Percentiles rank a stretch among this genome's conserved stretches.
Evolutionary conservation across 2,329 filamentous ascomycete genomes (phyloP).

Genomic region (Calonectria hongkongensis): DNA sequence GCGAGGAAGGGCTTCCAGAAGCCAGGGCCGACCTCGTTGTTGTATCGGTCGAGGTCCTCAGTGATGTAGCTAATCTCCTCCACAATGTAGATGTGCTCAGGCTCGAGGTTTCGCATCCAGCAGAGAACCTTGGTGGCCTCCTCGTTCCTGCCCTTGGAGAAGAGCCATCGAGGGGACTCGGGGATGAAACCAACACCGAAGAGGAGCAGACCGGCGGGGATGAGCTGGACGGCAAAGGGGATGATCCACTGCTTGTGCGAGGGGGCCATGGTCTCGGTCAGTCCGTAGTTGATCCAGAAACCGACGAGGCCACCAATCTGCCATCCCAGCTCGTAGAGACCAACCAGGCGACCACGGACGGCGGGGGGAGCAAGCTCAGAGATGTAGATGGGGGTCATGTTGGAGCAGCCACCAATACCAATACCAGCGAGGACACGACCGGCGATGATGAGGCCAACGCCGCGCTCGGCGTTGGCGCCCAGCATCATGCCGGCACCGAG

Average conservation of each 20-base stretch:
- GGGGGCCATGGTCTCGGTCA: conserved; percentile 69
- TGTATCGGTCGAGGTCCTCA: conserved; percentile 79
- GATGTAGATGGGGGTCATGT: conserved; percentile 79
- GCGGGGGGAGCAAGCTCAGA: conserved; percentile 77
- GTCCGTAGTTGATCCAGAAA: conserved; percentile 80
- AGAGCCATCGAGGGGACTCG: conserved; percentile 83
- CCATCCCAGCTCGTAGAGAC: conserved; percentile 80
- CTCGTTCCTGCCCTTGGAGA: conserved; percentile 76
- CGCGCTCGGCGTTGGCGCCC: conserved; percentile 76
- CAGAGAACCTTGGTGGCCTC: conserved; percentile 75
- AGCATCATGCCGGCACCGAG: conserved; percentile 84
- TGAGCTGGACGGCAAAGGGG: conserved; percentile 80
- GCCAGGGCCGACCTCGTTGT: conserved; percentile 77
- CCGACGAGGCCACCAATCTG: conserved; percentile 79
- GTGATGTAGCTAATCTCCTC: conserved; percentile 85
- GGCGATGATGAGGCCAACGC: conserved; percentile 78
- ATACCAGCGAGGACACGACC: conserved; percentile 79
- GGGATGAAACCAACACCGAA: conserved; percentile 75
- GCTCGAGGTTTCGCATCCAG: conserved; percentile 78
- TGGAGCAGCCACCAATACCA: conserved; percentile 77
- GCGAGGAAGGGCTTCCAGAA: conserved; percentile 84
- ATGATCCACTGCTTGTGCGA: conserved; percentile 77
- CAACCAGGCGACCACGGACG: conserved; percentile 78
- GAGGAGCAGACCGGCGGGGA: conserved; percentile 78
- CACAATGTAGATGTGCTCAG: conserved; percentile 78